Base-by-base conservation (phyloP, 1,284 basidiomycete species). In the Tremellales sp. region DNA sequence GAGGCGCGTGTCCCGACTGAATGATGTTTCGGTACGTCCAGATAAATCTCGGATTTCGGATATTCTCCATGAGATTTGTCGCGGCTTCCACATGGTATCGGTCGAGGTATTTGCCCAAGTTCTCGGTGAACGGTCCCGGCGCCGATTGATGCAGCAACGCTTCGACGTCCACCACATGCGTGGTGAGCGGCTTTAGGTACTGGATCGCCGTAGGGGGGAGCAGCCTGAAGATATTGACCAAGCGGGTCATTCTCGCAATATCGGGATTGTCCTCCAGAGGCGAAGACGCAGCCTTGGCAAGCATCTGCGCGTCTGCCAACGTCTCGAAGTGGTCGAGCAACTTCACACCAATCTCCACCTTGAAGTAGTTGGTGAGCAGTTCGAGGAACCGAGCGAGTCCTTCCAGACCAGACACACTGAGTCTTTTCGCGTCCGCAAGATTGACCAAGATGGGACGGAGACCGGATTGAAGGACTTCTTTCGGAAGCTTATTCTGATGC, bases 341-440 rank as follows among this genome's bases (percentile, higher is more conserved):
- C 74, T 98, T 98, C 71, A 89, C 84, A 8, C 95, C 97, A 58
- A 99, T 98, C 75, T 99, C 95, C 35, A 98, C 94, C 71, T 98
- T 98, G 84, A 99, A 99, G 75, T 99, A 99, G 69, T 95, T 97
- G 39, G 93, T 97, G 47, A 99, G 75, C 6, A 98, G 79, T 70
- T 97, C 91, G 41, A 99, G 76, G 50, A 99, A 79, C n/a, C 93
- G 83, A 12, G 95, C 94, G 21, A 99, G 77, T 4, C 97, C 95
- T 68, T 97, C 91, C 39, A 99, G 75, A 16, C 94, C 93, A 5
- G 89, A 82, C n/a, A 97, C 87, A 4, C 91, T 94, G 25, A 99
- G 78, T 25, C 90, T 83, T 66, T 93, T 92, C 33, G 93, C 87
- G 71, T 99, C 97, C 4, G 93, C 93, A 16, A 99, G 81, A 66